Conservation (phyloP, 371 early-diverging fungal genomes). For the Hamiltosporidium tvaerminnensis region DNA sequence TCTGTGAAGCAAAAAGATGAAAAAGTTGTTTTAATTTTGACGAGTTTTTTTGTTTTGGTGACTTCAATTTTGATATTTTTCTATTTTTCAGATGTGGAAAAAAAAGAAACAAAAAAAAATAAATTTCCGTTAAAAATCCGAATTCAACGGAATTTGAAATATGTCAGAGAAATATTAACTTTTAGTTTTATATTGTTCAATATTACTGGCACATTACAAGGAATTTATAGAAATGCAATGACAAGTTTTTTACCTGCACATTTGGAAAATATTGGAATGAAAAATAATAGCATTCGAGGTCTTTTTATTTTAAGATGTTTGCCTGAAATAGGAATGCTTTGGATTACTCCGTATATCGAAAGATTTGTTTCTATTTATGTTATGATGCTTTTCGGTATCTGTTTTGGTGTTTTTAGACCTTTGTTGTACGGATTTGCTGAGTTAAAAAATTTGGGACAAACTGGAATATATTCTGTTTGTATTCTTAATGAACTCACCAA, state of each 20-base stretch:
- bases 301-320: neutral
- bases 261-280: neutral
- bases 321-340: neutral
- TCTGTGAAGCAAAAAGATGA: too few relatives aligned
- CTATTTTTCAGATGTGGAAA: neutral
- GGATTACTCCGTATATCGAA: neutral
- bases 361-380: neutral
- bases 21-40: neutral
- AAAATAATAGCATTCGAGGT: neutral
- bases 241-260: neutral
- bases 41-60: neutral
- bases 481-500: slow-evolving; percentile 10
- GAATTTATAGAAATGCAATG: neutral
- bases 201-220: neutral
- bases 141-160: neutral
- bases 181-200: neutral
- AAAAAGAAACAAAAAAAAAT: neutral
- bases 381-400: neutral
- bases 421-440: neutral
- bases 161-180: neutral
- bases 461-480: neutral
- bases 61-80: neutral
- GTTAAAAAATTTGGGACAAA: neutral
- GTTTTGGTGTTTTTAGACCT: neutral
- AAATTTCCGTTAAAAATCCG: neutral